These are phyloP conservation scores for Fusarium oligoseptatum DNA, from an alignment of 2,329 filamentous ascomycete genomes.

Conservation along the genomic window DNA sequence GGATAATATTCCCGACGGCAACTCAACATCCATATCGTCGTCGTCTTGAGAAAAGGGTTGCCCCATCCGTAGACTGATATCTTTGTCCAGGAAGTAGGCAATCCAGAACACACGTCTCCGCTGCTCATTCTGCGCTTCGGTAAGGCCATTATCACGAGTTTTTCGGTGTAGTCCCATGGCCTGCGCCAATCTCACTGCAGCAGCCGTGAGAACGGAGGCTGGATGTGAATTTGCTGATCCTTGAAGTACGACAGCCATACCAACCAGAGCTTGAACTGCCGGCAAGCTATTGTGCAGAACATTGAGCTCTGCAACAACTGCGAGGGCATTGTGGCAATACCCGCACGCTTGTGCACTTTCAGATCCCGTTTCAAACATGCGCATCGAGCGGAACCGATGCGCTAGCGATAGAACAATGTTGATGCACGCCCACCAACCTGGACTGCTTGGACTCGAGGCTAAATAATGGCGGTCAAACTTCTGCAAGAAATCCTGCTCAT, in stretches of 20 bases:
- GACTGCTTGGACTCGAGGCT: slow-evolving; percentile 17
- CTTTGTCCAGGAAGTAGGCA: slow-evolving; percentile 42
- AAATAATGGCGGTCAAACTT: slow-evolving; percentile 32
- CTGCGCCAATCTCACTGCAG: slow-evolving; percentile 42
- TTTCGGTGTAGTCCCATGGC: slow-evolving; percentile 40
- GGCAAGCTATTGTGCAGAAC: slow-evolving; percentile 23
- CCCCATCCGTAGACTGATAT: slow-evolving; percentile 43
- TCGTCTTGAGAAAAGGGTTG: slow-evolving; percentile 44
- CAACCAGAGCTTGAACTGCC: slow-evolving; percentile 43
- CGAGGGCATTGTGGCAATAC: slow-evolving; percentile 39
- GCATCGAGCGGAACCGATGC: slow-evolving; percentile 39
- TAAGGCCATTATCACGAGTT: slow-evolving; percentile 6
- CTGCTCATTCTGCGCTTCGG: slow-evolving; percentile 22
- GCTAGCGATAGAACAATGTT: slow-evolving; percentile 42
- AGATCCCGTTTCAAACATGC: slow-evolving; percentile 21
- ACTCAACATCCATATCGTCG: slow-evolving; percentile 46
- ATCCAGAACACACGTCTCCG: slow-evolving; percentile 45
- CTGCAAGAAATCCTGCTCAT: slow-evolving; percentile 28
- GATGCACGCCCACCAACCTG: slow-evolving; percentile 44
- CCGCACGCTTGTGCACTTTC: slow-evolving; percentile 32
- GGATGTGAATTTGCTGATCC: slow-evolving; percentile 41
- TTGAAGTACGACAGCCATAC: slow-evolving; percentile 42
- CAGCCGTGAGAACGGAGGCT: slow-evolving; percentile 35
- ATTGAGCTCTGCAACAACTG: slow-evolving; percentile 38
- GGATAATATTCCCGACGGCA: slow-evolving; percentile 26